phyloP scores from a whole-genome alignment of 768 basidiomycete genomes.

The Lanmaoa pseudosensibilis region DNA sequence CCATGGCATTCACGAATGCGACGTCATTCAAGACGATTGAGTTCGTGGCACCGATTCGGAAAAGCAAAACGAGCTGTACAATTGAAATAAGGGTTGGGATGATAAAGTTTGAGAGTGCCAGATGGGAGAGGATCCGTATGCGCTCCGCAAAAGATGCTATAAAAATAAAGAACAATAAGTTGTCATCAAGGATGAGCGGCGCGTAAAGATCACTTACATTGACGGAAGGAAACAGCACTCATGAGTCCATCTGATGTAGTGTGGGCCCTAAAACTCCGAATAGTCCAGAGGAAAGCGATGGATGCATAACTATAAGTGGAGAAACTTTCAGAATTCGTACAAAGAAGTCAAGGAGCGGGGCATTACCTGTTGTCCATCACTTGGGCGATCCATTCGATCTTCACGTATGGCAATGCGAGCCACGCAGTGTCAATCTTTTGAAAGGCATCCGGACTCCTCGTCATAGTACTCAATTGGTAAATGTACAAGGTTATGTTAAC shows the following conservation, averaged over 20 bases:
- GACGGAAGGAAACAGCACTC: not conserved
- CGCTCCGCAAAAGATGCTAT: conserved; percentile 15
- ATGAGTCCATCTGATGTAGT: not conserved
- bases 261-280: not conserved
- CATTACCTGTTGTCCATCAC: conserved; percentile 28
- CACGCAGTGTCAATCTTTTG: conserved; percentile 5
- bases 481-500: conserved; percentile 20
- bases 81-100: conserved; percentile 29
- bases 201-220: not conserved
- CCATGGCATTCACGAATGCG: conserved; percentile 3
- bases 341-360: not conserved
- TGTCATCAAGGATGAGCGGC: not conserved
- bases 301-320: conserved; percentile 22
- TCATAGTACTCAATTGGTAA: not conserved
- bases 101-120: conserved; percentile 31
- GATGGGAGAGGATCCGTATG: conserved; percentile 20
- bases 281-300: conserved; percentile 25
- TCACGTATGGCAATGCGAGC: conserved; percentile 25
- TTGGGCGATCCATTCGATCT: conserved; percentile 32
- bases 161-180: not conserved
- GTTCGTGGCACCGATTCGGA: conserved; percentile 6
- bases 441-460: not conserved
- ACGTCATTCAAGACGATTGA: not conserved
- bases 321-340: not conserved
- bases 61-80: conserved; percentile 24